phyloP scores from a whole-genome alignment of 2,329 filamentous ascomycete genomes.

The Xylaria sp. region DNA sequence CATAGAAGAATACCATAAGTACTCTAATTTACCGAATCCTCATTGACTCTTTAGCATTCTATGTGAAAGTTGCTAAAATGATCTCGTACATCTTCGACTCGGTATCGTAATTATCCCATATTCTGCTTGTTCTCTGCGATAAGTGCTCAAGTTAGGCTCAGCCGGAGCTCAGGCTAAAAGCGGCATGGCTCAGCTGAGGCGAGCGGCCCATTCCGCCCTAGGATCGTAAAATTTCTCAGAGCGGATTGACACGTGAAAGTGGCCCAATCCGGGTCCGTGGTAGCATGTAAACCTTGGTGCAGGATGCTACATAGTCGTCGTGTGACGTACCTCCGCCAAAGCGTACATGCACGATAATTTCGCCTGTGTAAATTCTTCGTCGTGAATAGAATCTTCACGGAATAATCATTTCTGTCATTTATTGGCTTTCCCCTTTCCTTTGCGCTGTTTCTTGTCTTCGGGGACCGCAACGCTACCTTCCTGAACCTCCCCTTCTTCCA shows the following conservation, averaged over 20 bases:
- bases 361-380: not conserved
- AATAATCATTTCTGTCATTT: constrained; percentile 24
- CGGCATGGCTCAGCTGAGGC: not conserved
- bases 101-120: too few species aligned
- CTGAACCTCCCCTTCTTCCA: constrained; percentile 76
- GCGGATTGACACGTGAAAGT: not conserved
- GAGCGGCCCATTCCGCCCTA: not conserved
- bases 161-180: not conserved
- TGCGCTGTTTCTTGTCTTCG: constrained; percentile 59
- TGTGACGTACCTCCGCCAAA: not conserved
- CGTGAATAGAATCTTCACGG: not conserved
- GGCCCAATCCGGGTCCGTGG: too few species aligned
- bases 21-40: too few species aligned
- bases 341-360: not conserved
- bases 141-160: not conserved
- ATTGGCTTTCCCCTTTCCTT: constrained; percentile 62
- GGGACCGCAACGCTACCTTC: constrained; percentile 77
- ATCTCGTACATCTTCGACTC: too few species aligned
- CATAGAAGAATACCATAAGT: too few species aligned
- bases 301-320: not conserved
- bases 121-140: not conserved
- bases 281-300: not conserved
- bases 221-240: not conserved
- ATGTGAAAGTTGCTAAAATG: too few species aligned
- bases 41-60: too few species aligned